These are phyloP conservation scores for Omphalotus guepiniiformis DNA, from an alignment of 768 basidiomycete genomes.

Conservation along the genomic window DNA sequence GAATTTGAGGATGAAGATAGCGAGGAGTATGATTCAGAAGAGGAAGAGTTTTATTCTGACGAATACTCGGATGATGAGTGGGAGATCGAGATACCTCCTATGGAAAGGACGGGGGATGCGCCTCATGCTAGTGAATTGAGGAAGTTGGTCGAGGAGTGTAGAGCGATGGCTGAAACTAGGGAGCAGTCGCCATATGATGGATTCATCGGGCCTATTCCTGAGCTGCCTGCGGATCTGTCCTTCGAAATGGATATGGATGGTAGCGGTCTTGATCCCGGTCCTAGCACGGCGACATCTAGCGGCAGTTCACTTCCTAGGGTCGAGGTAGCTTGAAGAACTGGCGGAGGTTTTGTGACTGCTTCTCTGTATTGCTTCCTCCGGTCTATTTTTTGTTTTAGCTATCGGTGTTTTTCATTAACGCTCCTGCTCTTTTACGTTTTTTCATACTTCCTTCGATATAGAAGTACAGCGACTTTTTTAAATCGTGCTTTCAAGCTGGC, in stretches of 20 bases:
- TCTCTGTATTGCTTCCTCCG: too few relatives aligned
- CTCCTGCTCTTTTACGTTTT: too few relatives aligned
- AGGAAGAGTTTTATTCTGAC: conserved; percentile 24
- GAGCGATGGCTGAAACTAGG: conserved; percentile 7
- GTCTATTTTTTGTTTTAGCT: too few relatives aligned
- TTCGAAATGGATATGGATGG: neutral
- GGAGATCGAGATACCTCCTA: conserved; percentile 15
- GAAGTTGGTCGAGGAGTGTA: conserved; percentile 7
- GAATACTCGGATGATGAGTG: conserved; percentile 28
- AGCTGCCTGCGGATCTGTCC: neutral
- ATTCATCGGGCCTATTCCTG: conserved; percentile 4
- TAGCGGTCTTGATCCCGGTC: too few relatives aligned
- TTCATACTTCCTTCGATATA: too few relatives aligned
- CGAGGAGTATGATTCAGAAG: conserved; percentile 27
- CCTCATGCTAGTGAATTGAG: conserved; percentile 13
- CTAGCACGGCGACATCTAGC: too few relatives aligned
- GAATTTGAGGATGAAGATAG: conserved; percentile 23
- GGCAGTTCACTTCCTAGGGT: too few relatives aligned
- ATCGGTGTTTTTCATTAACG: too few relatives aligned
- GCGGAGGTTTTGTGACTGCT: too few relatives aligned
- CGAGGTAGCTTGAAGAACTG: too few relatives aligned
- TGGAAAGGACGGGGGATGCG: conserved; percentile 29
- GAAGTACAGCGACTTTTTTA: too few relatives aligned
- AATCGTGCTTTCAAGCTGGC: too few relatives aligned
- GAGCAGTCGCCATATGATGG: conserved; percentile 1